These are phyloP conservation scores for Albugo laibachii DNA, from an alignment of 352 stramenopile genomes.

Conservation along the genomic window DNA sequence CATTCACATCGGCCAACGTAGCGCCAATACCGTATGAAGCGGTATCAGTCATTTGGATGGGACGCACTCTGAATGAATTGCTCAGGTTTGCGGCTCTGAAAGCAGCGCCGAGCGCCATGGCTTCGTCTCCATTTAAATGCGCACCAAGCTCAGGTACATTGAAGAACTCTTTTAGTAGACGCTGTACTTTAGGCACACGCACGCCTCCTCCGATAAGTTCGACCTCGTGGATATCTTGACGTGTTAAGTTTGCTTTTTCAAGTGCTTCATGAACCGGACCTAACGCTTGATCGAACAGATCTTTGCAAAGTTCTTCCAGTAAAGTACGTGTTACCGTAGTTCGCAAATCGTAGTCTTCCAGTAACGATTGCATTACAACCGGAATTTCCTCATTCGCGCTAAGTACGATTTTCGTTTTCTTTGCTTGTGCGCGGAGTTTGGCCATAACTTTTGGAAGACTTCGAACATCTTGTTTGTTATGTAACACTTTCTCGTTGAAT, in stretches of 20 bases:
- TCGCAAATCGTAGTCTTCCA: conserved; percentile 89
- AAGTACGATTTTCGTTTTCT: conserved; percentile 95
- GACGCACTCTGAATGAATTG: conserved; percentile 89
- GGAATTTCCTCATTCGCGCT: conserved; percentile 94
- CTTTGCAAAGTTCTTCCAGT: conserved; percentile 81
- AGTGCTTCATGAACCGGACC: conserved; percentile 79
- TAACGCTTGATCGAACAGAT: conserved; percentile 75
- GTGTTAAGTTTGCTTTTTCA: conserved; percentile 70
- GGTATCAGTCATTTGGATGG: conserved; percentile 90
- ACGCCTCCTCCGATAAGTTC: conserved; percentile 95
- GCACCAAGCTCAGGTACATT: conserved; percentile 79
- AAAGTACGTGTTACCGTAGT: conserved; percentile 78
- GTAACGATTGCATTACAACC: conserved; percentile 85
- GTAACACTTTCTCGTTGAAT: conserved; percentile 82
- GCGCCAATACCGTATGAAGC: conserved; percentile 78
- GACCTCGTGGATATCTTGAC: conserved; percentile 85
- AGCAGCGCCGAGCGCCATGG: conserved; percentile 88
- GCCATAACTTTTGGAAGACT: conserved; percentile 80
- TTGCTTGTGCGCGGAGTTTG: conserved; percentile 88
- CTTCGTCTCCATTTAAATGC: conserved; percentile 97
- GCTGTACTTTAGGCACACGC: conserved; percentile 89
- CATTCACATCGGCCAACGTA: conserved; percentile 35
- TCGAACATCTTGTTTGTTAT: conserved; percentile 69
- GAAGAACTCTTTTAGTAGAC: conserved; percentile 61
- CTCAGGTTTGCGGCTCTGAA: conserved; percentile 93